Evolutionary conservation across 176 grass and related monocot species (phyloP).

Genomic region (Eragrostis nindensis): DNA sequence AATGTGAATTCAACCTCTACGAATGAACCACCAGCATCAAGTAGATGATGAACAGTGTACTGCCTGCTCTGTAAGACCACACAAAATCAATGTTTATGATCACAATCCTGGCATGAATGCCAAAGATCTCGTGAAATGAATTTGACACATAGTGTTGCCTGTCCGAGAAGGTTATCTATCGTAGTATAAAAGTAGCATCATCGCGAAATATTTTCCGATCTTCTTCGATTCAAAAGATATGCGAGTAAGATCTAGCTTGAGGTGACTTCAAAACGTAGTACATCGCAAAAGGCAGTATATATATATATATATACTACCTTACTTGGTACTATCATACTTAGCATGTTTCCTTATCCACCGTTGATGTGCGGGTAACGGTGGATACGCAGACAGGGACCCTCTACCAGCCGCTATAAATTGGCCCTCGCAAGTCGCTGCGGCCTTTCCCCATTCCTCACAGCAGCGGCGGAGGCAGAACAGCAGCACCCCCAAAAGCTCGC

Average conservation of each 20-base stretch:
- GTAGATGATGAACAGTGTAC: background rate
- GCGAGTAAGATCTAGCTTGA: too few relatives aligned
- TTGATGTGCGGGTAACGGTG: background rate
- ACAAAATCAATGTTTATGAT: background rate
- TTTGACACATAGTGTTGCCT: background rate
- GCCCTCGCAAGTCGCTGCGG: too few relatives aligned
- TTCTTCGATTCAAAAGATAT: too few relatives aligned
- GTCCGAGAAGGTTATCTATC: too few relatives aligned
- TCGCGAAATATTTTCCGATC: too few relatives aligned
- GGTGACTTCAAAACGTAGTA: too few relatives aligned
- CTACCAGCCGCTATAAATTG: background rate
- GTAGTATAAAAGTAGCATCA: too few relatives aligned
- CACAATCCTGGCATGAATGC: background rate
- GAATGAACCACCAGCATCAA: background rate
- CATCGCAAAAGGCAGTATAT: too few relatives aligned
- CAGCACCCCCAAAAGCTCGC: conserved; percentile 3
- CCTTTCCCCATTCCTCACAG: too few relatives aligned
- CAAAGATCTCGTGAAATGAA: background rate
- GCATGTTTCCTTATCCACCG: too few relatives aligned
- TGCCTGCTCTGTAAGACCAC: background rate
- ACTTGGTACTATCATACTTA: too few relatives aligned
- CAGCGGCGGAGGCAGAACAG: background rate
- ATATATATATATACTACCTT: too few relatives aligned
- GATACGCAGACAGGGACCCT: background rate
- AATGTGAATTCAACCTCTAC: background rate